Evolutionary conservation across 208 protist genomes (phyloP), one percentile per base, ranked within the genome.

Genomic region (Porcisia deanei): DNA sequence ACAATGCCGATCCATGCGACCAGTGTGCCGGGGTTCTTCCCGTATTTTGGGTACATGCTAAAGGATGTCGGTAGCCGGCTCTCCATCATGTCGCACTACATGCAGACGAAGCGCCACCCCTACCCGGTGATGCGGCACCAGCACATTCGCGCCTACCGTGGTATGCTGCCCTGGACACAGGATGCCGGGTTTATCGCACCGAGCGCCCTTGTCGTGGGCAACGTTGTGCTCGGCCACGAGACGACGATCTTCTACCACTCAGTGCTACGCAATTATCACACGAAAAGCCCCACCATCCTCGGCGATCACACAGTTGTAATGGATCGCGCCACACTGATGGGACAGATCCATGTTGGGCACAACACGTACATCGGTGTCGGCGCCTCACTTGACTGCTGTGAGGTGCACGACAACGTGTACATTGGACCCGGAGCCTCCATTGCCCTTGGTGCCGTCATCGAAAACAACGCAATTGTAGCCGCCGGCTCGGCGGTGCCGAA

Each of bases 101-200:
- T 94, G 71, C 73, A 79, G 45, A 90, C 84, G 37, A 82, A 81
- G 41, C 93, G 91, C 5, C 83, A 91, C 73, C 85, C 89, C 67
- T 95, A 95, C 76, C 93, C 93, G 41, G 89, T 97, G 45, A 93
- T 90, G 69, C 90, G 90, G 9, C 93, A 97, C 67, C 93, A 97
- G 73, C 96, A 96, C 76, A 77, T 96, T 0, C 88, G 91, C 43
- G 93, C 87, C 57, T 96, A 97, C 77, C 89, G 91, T 60, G 87
- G 89, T 18, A 91, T 97, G 90, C 83, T 96, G 54, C 94, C 92
- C 65, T 92, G 84, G 84, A 94, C 92, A 54, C 86, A 95, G 71
- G 91, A 96, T 52, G 83, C 81, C 18, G 58, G 80, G n/a, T 98
- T 98, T 76, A 91, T 98, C 61, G 94, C 96, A 12, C 96, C 96